Evolutionary conservation across 768 basidiomycete species (phyloP).

Genomic region (Boletus rufocinnamomeus): DNA sequence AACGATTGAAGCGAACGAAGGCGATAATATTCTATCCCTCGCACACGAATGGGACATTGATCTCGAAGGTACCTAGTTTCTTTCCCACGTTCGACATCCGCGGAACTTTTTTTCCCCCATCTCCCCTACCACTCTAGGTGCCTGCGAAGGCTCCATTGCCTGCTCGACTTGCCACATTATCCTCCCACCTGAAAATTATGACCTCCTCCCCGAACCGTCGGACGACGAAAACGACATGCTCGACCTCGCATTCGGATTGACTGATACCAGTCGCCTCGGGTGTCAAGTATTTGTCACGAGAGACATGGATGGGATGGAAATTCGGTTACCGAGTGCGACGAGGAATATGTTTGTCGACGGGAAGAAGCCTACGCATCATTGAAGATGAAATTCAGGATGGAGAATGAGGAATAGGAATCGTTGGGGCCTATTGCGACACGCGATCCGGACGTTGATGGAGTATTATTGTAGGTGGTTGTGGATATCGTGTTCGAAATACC

Average conservation of each 20-base stretch:
- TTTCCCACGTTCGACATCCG: neutral
- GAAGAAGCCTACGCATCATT: conserved; percentile 55
- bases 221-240: conserved; percentile 99
- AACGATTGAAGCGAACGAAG: conserved; percentile 90
- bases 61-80: conserved; percentile 71
- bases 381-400: neutral
- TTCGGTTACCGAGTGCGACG: conserved; percentile 87
- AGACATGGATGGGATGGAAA: conserved; percentile 82
- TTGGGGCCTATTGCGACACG: neutral
- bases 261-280: conserved; percentile 85
- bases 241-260: conserved; percentile 96
- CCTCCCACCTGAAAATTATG: conserved; percentile 59
- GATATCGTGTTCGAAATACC: conserved; percentile 20
- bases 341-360: conserved; percentile 98
- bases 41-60: conserved; percentile 97
- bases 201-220: conserved; percentile 86
- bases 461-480: conserved; percentile 18
- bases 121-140: conserved; percentile 54
- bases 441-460: neutral
- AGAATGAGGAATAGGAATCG: neutral
- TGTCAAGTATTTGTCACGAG: conserved; percentile 78
- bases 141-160: conserved; percentile 95
- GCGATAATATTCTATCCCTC: conserved; percentile 87
- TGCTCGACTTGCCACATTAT: conserved; percentile 99
- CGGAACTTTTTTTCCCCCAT: neutral